phyloP scores from a whole-genome alignment of 2,329 filamentous ascomycete species.

The Pseudogymnoascus verrucosus region DNA sequence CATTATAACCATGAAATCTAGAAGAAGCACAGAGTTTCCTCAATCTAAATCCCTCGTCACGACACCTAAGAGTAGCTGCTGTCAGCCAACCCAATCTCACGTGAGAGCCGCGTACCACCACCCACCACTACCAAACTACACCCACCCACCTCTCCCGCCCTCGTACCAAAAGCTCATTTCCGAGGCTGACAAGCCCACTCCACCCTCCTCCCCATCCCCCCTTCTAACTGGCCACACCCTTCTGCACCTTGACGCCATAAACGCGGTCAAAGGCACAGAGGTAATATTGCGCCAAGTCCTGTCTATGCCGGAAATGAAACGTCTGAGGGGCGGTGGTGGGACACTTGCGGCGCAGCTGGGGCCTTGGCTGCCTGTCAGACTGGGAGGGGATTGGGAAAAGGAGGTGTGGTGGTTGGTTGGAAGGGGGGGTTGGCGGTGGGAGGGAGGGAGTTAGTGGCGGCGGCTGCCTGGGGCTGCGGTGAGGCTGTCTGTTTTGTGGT shows the following conservation, averaged over 20 bases:
- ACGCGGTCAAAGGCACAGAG: neutral
- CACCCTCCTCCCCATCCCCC: neutral
- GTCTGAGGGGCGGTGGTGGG: neutral
- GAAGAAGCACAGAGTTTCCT: neutral
- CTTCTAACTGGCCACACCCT: neutral
- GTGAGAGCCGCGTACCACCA: neutral
- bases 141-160: neutral
- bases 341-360: neutral
- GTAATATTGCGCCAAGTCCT: neutral
- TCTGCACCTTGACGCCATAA: conserved; percentile 3
- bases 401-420: too few species aligned
- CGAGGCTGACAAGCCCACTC: neutral
- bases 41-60: neutral
- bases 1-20: neutral
- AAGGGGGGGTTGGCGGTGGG: neutral
- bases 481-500: neutral
- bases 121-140: neutral
- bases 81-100: neutral
- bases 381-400: neutral
- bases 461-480: neutral
- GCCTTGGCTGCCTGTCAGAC: neutral
- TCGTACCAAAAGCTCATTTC: neutral
- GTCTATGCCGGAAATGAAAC: neutral
- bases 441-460: neutral
- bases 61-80: neutral